Evolutionary conservation across 176 grass and related monocot genomes (phyloP).

Genomic region (Musa acuminata): DNA sequence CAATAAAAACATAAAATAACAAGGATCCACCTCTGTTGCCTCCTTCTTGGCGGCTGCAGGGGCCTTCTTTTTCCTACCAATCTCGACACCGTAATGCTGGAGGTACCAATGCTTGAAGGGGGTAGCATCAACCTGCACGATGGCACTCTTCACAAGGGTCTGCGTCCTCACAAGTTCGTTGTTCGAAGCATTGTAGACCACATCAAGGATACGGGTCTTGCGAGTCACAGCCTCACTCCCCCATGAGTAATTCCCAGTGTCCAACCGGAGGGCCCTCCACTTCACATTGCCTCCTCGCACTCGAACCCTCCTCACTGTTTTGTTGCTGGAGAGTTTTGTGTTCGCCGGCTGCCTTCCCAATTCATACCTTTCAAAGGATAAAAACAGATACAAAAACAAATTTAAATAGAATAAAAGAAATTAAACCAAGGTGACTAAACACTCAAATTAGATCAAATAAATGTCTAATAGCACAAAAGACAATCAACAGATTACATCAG

Average conservation of each 20-base stretch:
- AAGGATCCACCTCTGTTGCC: constrained; percentile 34
- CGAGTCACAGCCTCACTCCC: constrained; percentile 27
- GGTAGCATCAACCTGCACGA: constrained; percentile 83
- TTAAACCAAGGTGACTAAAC: too few relatives aligned
- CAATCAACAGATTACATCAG: background rate
- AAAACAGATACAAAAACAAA: background rate
- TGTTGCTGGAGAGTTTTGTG: constrained; percentile 72
- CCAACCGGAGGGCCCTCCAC: constrained; percentile 74
- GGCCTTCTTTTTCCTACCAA: constrained; percentile 71
- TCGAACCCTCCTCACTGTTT: constrained; percentile 67
- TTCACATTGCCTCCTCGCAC: constrained; percentile 72
- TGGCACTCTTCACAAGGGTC: constrained; percentile 75
- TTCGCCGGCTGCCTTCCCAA: too few relatives aligned
- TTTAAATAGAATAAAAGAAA: too few relatives aligned
- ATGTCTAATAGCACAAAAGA: too few relatives aligned
- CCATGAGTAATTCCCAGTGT: constrained; percentile 74
- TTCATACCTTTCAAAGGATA: too few relatives aligned
- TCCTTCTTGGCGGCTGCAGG: constrained; percentile 37
- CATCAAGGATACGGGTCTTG: constrained; percentile 69
- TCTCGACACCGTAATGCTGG: constrained; percentile 70
- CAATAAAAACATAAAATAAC: too few relatives aligned
- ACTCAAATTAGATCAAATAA: too few relatives aligned
- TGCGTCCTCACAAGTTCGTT: constrained; percentile 89
- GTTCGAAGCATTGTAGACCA: constrained; percentile 25
- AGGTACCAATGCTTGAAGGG: constrained; percentile 91